A percentile compares a stretch with the other conserved stretches of the same genome.
Conservation (phyloP, 139 green algal species). For the Parachlorella kessleri region DNA sequence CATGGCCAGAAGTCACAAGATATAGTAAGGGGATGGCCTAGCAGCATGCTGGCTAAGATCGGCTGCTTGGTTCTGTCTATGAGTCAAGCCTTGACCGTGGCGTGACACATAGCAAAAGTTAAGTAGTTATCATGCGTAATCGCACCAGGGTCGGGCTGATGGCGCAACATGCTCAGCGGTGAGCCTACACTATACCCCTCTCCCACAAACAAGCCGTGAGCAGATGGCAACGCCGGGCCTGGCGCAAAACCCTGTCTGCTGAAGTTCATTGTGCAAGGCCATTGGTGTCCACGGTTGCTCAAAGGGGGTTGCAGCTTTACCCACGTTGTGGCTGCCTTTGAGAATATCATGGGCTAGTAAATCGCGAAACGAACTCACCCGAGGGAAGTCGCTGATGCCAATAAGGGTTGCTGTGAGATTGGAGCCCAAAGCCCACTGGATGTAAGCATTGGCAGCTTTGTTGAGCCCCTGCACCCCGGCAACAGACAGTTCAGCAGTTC, state of each 20-base stretch:
- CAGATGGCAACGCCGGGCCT: not conserved
- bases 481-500: constrained; percentile 6
- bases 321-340: too few species aligned
- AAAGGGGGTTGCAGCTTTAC: too few species aligned
- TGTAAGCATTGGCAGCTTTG: constrained; percentile 51
- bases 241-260: too few species aligned
- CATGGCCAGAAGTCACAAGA: not conserved
- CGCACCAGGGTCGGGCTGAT: too few species aligned
- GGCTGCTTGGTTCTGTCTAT: too few species aligned
- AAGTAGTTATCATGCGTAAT: too few species aligned
- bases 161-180: too few species aligned
- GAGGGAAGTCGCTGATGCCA: constrained; percentile 64
- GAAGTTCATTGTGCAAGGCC: too few species aligned
- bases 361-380: constrained; percentile 3
- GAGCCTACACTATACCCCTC: not conserved
- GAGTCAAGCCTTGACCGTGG: too few species aligned
- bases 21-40: too few species aligned
- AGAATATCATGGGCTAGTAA: not conserved
- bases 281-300: too few species aligned
- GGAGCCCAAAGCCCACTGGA: constrained; percentile 28
- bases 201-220: not conserved
- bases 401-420: constrained; percentile 34
- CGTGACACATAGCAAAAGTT: too few species aligned
- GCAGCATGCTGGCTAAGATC: not conserved
- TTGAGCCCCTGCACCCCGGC: constrained; percentile 40